Evolutionary conservation across 1,284 basidiomycete species (phyloP), one percentile per base, ranked within the genome.

Genomic region (Grifola frondosa): DNA sequence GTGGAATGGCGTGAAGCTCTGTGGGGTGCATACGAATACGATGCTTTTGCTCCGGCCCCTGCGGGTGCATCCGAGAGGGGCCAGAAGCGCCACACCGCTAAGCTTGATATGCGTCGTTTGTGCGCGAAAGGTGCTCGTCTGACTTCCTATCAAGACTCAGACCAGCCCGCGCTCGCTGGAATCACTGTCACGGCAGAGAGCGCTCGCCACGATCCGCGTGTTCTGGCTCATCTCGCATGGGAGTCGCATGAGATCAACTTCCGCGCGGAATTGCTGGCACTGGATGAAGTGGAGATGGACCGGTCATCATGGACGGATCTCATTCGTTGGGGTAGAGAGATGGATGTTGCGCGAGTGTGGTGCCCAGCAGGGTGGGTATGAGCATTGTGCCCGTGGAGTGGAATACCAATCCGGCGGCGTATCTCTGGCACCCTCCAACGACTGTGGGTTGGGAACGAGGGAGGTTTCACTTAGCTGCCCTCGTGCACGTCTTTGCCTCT

Each of bases 221-320:
- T 23, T 37, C 21, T 37, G 22, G n/a, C 12, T 38, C 17, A 25
- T 16, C 15, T 6, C 10, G 32, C 20, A 34, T 42, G 41, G 41
- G 41, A 42, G 16, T 11, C n/a, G 19, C 34, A 36, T 21, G 41
- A 42, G 24, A 35, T 42, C 41, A 42, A 42, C 29, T 42, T 42
- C 29, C 41, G 41, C 8, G 5, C 15, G n/a, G 41, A 42, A 15
- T 6, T 36, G 8, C 16, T 35, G 17, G 41, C 34, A 10, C 25
- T 42, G 19, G 41, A 42, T 20, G 23, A 30, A 7, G 9, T 44
- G 6, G 17, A 31, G 10, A 25, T 33, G 17, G 35, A 38, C 11
- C 31, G 33, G 19, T 4, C 15, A 1, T 5, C 12, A 8, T 44
- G 42, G 42, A 16, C 22, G n/a, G 28, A 25, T 22, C 15, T 16